A percentile compares a stretch with the other conserved stretches of the same genome.
phyloP scores from a whole-genome alignment of 306 rosid genomes.

The Vigna angularis region DNA sequence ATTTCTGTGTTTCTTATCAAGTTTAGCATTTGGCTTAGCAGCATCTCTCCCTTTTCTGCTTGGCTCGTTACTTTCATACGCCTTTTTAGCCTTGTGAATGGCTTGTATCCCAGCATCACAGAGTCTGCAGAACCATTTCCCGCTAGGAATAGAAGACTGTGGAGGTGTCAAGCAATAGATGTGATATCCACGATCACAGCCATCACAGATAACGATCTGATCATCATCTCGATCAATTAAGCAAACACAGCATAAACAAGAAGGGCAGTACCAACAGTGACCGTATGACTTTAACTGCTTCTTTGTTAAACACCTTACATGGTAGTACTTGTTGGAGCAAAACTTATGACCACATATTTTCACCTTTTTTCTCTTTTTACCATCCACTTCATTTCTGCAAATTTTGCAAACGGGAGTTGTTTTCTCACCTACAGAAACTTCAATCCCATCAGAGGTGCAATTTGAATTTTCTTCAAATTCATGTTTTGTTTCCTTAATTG shows the following conservation, averaged over 20 bases:
- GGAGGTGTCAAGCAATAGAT: slow-evolving; percentile 82
- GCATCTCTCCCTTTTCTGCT: slow-evolving; percentile 46
- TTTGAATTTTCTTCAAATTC: slow-evolving; percentile 62
- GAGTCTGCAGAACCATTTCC: slow-evolving; percentile 84
- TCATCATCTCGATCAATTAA: slow-evolving; percentile 70
- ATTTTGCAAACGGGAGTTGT: slow-evolving; percentile 54
- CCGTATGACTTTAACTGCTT: slow-evolving; percentile 62
- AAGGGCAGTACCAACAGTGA: slow-evolving; percentile 85
- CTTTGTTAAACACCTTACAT: slow-evolving; percentile 74
- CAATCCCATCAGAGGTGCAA: slow-evolving; percentile 50
- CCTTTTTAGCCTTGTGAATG: slow-evolving; percentile 62
- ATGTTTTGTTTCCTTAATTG: slow-evolving; percentile 52
- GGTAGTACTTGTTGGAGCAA: slow-evolving; percentile 71
- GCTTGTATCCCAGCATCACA: slow-evolving; percentile 70
- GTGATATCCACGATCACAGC: slow-evolving; percentile 92
- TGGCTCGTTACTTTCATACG: slow-evolving; percentile 51
- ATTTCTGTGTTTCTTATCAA: slow-evolving; percentile 50
- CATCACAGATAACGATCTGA: slow-evolving; percentile 80
- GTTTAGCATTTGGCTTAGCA: slow-evolving; percentile 37
- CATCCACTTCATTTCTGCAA: slow-evolving; percentile 62
- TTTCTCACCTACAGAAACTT: slow-evolving; percentile 39
- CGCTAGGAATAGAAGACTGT: slow-evolving; percentile 61
- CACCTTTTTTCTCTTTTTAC: slow-evolving; percentile 47
- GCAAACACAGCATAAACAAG: slow-evolving; percentile 86
- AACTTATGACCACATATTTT: slow-evolving; percentile 62